phyloP scores from a whole-genome alignment of 2,329 filamentous ascomycete species.

The Nemania sp. region DNA sequence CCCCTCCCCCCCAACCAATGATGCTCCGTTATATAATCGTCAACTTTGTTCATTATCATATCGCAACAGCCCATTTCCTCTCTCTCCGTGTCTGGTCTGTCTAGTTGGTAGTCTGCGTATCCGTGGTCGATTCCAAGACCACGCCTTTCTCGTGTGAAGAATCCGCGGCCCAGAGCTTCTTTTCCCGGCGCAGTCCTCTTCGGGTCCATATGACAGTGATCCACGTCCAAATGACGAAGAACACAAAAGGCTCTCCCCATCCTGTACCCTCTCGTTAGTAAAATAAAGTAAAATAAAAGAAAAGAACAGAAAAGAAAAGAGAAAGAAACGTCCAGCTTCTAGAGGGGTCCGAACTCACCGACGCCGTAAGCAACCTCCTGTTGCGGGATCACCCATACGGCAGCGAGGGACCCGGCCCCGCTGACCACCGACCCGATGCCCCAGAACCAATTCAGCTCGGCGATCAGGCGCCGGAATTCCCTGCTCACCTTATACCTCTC shows the following conservation, averaged over 20 bases:
- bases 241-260: constrained; percentile 37
- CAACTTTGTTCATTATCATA: constrained; percentile 1
- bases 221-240: constrained; percentile 35
- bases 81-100: constrained; percentile 2
- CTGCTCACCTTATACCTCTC: constrained; percentile 58
- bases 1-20: too few species aligned
- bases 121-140: constrained; percentile 15
- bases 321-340: too few species aligned
- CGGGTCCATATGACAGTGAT: constrained; percentile 37
- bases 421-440: constrained; percentile 54
- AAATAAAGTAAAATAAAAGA: neutral
- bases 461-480: constrained; percentile 58
- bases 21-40: neutral
- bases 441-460: constrained; percentile 62
- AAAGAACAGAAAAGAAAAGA: too few species aligned
- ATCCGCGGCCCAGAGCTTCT: constrained; percentile 30
- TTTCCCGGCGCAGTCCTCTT: constrained; percentile 31
- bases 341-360: constrained; percentile 36
- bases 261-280: constrained; percentile 23
- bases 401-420: constrained; percentile 51
- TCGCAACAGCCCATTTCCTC: neutral
- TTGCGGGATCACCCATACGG: constrained; percentile 52
- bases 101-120: constrained; percentile 16
- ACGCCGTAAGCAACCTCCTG: constrained; percentile 52
- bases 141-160: constrained; percentile 13